phyloP scores from a whole-genome alignment of 1,139 yeast species.

The Hyphopichia khmerensis region DNA sequence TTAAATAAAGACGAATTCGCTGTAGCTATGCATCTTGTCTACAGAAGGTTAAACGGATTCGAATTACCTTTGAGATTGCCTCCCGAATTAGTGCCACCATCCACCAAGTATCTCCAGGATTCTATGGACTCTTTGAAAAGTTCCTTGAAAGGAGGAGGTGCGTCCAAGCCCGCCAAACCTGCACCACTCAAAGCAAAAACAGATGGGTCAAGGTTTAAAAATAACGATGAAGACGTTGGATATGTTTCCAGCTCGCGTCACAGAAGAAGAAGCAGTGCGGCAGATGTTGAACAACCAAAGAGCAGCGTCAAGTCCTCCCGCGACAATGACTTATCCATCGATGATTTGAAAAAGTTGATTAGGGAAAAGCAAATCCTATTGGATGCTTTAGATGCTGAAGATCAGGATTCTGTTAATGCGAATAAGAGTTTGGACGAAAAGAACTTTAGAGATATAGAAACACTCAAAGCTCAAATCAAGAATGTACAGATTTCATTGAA shows the following conservation, averaged over 20 bases:
- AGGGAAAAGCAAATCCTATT: constrained; percentile 69
- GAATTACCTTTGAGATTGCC: constrained; percentile 74
- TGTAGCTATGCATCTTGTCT: constrained; percentile 80
- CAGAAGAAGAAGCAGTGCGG: constrained; percentile 34
- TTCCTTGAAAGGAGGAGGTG: constrained; percentile 39
- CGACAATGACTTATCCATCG: constrained; percentile 36
- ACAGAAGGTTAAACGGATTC: constrained; percentile 69
- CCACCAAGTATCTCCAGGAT: constrained; percentile 59
- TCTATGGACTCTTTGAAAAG: constrained; percentile 43
- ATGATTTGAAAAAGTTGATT: constrained; percentile 59
- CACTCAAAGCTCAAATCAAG: constrained; percentile 60
- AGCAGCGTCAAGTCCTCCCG: constrained; percentile 22
- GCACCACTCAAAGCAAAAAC: constrained; percentile 23
- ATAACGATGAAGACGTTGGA: constrained; percentile 61
- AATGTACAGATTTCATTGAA: constrained; percentile 51
- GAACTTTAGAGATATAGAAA: constrained; percentile 53
- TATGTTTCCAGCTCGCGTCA: constrained; percentile 71
- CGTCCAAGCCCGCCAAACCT: constrained; percentile 34
- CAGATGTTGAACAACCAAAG: constrained; percentile 8
- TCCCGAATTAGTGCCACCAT: constrained; percentile 74
- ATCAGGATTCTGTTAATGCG: constrained; percentile 42
- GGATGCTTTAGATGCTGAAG: constrained; percentile 72
- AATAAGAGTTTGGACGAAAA: constrained; percentile 21
- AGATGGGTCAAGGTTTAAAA: constrained; percentile 66
- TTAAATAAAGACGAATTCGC: constrained; percentile 78